Conservation (phyloP, 2,329 filamentous ascomycete genomes). For the Colletotrichum sp. region DNA sequence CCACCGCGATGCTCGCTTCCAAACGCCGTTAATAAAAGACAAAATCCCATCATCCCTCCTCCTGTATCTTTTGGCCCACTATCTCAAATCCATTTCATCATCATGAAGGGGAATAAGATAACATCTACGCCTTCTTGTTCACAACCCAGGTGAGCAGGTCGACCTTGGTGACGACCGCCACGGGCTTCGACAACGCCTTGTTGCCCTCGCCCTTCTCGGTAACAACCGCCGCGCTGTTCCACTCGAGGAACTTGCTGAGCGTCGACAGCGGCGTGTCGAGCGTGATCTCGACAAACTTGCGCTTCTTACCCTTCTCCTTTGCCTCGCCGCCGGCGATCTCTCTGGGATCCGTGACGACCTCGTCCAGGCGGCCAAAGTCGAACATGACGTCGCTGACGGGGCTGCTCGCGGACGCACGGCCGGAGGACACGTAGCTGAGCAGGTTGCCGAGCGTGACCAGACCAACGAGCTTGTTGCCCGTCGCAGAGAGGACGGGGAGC, state of each 20-base stretch:
- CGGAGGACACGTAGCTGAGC: constrained; percentile 85
- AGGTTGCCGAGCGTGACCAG: constrained; percentile 95
- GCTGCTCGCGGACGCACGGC: constrained; percentile 75
- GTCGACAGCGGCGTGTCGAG: constrained; percentile 83
- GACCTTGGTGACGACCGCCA: constrained; percentile 95
- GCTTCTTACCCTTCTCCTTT: constrained; percentile 45
- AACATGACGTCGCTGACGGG: constrained; percentile 94
- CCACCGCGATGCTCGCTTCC: constrained; percentile 14
- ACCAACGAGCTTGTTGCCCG: constrained; percentile 78
- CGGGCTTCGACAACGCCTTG: constrained; percentile 71
- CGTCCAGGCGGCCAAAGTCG: constrained; percentile 85
- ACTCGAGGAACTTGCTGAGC: constrained; percentile 93
- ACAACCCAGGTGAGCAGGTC: constrained; percentile 94
- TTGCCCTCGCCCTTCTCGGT: constrained; percentile 73
- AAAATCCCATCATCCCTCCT: not conserved
- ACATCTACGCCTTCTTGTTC: constrained; percentile 51
- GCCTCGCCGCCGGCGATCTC: constrained; percentile 55
- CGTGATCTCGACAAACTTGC: constrained; percentile 93
- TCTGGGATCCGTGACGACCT: constrained; percentile 88
- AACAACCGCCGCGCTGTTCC: constrained; percentile 95
- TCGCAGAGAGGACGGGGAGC: constrained; percentile 81
- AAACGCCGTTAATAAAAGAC: constrained; percentile 17
- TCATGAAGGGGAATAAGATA: not conserved
- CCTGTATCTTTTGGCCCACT: not conserved
- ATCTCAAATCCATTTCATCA: constrained; percentile 25